Base-by-base conservation (phyloP, 106 monocot species). In the Vanilla planifolia region DNA sequence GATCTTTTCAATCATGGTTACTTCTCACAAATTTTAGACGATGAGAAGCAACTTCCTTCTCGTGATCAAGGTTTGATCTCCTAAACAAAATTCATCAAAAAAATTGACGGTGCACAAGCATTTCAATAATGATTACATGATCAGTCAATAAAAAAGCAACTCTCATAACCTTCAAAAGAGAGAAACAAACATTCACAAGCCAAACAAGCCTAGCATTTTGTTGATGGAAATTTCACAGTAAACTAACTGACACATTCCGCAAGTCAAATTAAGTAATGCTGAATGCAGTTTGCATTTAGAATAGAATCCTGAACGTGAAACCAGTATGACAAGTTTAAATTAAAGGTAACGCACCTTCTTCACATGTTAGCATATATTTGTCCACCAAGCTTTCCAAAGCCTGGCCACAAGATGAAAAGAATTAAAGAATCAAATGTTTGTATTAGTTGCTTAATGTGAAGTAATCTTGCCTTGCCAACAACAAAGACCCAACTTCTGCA, bases 311-410 rank as follows among this genome's bases (percentile, higher is more conserved):
- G 35, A 57, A 57, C 21, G 13, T 21, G 20, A 57, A 28, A 17
- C 57, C 53, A 57, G 21, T 35, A 16, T 2, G 35, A 55, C 19
- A 57, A 57, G 53, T 48, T 48, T 1, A 53, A 53, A 13, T 3
- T 19, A 57, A 35, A 7, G 35, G 35, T 14, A 35, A 10, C 5
- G 32, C 77, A 98, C 98, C 98, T 92, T 98, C 98, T 59, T 98
- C 98, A 53, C 77, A 98, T 23, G 91, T 88, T 30, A 98, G 70
- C 98, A 98, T 98, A 67, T 85, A 85, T 50, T 92, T 92, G 61
- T 92, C 82, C 59, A 98, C 69, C 67, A 98, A 68, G 70, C 98
- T 79, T 74, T 98, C 92, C 65, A 98, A 77, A 57, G 98, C 98
- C 98, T 98, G 88, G 64, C 71, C 70, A 26, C 75, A n/a, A 59